Base-by-base conservation (phyloP, 148 eudicot species). In the Mesembryanthemum crystallinum region DNA sequence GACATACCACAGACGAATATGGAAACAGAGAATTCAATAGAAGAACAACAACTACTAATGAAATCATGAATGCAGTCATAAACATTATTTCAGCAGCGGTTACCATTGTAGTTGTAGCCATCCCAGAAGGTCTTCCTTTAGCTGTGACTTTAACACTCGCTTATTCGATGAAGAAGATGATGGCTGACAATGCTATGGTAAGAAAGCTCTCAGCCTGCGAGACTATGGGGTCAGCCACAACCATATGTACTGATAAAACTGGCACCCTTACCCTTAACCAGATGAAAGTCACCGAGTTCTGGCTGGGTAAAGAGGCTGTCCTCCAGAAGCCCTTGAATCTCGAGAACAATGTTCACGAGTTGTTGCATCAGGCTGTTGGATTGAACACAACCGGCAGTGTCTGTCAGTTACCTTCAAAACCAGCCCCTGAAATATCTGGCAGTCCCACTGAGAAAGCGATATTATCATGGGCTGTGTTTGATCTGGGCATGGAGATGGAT, bases 141-240 rank as follows among this genome's bases (percentile, higher is more conserved):
- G 83, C 79, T 15, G 76, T 80, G 9, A 76, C 79, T 54, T 30
- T 80, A 24, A 80, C 83, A 6, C 83, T 80, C 0, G 76, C 73
- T 13, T 76, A 80, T 55, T 80, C 83, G 21, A 80, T 80, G 83
- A 80, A 76, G 58, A 75, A 15, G 57, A 76, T 74, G 80, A 76
- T 76, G 80, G 73, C 69, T 13, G 80, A 81, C 45, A 21, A 81
- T 25, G 83, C 80, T 51, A 76, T 81, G 89, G 89, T 86, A 13
- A 77, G 89, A 71, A 84, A 82, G 60, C 81, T 86, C 51, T 86
- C 87, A 54, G 83, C 89, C 3, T 86, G 85, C 28, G 86, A 86
- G 75, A 86, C 89, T 0, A 86, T 86, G 89, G 86, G 89, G 14
- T 86, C 86, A 8, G 86, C 83, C 20, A 86, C 89, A 43, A 79